These are phyloP conservation scores for Gautieria morchelliformis DNA, from an alignment of 768 basidiomycete genomes.

Conservation along the genomic window DNA sequence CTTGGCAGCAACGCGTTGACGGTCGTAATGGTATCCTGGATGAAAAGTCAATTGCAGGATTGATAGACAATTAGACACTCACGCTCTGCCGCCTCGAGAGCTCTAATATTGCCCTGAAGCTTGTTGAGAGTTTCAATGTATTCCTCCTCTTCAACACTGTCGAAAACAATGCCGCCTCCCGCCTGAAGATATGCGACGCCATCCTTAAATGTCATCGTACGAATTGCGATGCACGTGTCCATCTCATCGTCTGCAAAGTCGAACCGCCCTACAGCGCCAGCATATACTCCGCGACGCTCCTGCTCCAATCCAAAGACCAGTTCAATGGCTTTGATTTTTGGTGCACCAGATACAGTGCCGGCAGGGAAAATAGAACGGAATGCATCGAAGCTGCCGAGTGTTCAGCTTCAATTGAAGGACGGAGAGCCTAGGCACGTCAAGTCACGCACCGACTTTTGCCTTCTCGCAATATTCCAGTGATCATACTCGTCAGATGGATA, in stretches of 20 bases:
- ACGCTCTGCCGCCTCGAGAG: constrained; percentile 86
- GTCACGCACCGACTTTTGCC: constrained; percentile 65
- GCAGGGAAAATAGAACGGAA: constrained; percentile 99
- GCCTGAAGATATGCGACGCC: constrained; percentile 89
- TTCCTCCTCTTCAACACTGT: constrained; percentile 97
- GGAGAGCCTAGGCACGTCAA: background rate
- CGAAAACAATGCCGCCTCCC: constrained; percentile 94
- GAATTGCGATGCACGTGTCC: constrained; percentile 98
- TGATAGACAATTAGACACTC: constrained; percentile 23
- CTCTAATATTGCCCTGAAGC: constrained; percentile 74
- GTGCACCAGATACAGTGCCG: constrained; percentile 96
- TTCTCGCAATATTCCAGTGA: constrained; percentile 76
- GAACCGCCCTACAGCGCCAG: constrained; percentile 95
- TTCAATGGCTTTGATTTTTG: constrained; percentile 98
- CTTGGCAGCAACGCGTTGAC: background rate
- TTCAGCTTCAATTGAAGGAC: background rate
- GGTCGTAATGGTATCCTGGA: constrained; percentile 10
- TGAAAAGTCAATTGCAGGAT: background rate
- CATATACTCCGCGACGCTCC: constrained; percentile 89
- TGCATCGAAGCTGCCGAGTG: constrained; percentile 72
- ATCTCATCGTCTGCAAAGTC: constrained; percentile 92
- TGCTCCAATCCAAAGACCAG: constrained; percentile 79
- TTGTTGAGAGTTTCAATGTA: constrained; percentile 96
- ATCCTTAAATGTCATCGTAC: constrained; percentile 95
- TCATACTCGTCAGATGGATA: constrained; percentile 93